These are phyloP conservation scores for Tolypocladium sp. DNA, from an alignment of 2,329 filamentous ascomycete genomes.

Conservation along the genomic window DNA sequence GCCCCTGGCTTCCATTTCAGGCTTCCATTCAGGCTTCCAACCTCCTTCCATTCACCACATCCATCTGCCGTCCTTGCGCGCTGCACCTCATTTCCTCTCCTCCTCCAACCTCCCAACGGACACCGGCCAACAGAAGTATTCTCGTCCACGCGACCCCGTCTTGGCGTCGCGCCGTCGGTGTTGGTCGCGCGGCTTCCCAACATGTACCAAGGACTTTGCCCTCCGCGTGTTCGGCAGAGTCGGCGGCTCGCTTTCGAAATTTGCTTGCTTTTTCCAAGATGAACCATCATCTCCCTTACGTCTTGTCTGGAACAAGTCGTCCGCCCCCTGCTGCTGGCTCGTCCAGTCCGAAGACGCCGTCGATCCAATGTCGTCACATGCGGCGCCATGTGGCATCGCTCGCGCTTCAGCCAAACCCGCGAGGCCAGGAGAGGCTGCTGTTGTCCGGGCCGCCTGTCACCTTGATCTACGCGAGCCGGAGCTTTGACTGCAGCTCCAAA, in stretches of 20 bases:
- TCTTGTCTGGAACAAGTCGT: not conserved
- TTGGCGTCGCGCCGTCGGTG: not conserved
- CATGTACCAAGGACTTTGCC: not conserved
- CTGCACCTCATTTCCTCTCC: not conserved
- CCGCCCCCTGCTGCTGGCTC: not conserved
- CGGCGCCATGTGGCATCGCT: constrained; percentile 1
- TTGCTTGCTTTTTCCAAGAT: not conserved
- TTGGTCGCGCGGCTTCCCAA: not conserved
- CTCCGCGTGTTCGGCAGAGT: not conserved
- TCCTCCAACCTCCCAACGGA: not conserved
- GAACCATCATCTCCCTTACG: constrained; percentile 4
- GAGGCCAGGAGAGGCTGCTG: not conserved
- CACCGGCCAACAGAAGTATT: not conserved
- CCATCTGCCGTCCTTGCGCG: not conserved
- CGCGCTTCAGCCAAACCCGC: not conserved
- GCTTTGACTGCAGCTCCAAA: not conserved
- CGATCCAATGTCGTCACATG: not conserved
- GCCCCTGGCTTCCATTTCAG: too few species aligned
- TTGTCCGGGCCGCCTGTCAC: not conserved
- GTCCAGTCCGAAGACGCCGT: not conserved
- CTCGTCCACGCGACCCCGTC: not conserved
- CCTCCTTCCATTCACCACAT: too few species aligned
- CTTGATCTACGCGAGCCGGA: not conserved
- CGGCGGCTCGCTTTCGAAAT: not conserved
- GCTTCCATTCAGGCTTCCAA: too few species aligned